Evolutionary conservation across 495 filamentous ascomycete species (phyloP).

Genomic region (Xylaria cubensis): DNA sequence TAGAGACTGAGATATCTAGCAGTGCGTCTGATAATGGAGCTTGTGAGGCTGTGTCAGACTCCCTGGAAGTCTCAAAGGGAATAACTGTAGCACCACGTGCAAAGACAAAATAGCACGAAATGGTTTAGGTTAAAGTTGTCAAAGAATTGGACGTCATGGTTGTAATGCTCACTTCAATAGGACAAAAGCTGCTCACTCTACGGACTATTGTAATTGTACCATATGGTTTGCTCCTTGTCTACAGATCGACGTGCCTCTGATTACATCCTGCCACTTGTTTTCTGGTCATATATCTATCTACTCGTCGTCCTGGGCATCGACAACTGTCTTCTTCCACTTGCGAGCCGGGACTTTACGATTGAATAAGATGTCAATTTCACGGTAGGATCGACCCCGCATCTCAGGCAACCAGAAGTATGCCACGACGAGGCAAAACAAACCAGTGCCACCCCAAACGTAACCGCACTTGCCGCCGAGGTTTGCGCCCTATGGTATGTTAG

Average conservation of each 20-base stretch:
- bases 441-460: slow-evolving; percentile 47
- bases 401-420: slow-evolving; percentile 46
- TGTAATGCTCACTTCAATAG: background rate
- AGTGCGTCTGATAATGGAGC: slow-evolving; percentile 29
- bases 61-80: slow-evolving; percentile 28
- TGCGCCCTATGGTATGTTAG: slow-evolving; percentile 41
- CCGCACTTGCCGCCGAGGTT: slow-evolving; percentile 61
- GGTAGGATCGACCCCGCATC: slow-evolving; percentile 44
- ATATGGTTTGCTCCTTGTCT: background rate
- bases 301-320: slow-evolving; percentile 62
- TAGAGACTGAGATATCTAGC: slow-evolving; percentile 15
- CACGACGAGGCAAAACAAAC: slow-evolving; percentile 39
- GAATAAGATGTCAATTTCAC: slow-evolving; percentile 49
- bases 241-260: background rate
- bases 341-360: slow-evolving; percentile 57
- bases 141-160: background rate
- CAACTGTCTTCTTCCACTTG: slow-evolving; percentile 56
- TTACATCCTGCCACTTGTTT: background rate
- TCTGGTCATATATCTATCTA: slow-evolving; percentile 33
- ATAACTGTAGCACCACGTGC: too few relatives aligned
- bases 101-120: too few relatives aligned
- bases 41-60: slow-evolving; percentile 30
- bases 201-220: background rate
- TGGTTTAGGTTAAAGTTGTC: too few relatives aligned
- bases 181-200: background rate